Evolutionary conservation across 805 yeast species (phyloP).

Genomic region (Starmerella potacharoeniae): DNA sequence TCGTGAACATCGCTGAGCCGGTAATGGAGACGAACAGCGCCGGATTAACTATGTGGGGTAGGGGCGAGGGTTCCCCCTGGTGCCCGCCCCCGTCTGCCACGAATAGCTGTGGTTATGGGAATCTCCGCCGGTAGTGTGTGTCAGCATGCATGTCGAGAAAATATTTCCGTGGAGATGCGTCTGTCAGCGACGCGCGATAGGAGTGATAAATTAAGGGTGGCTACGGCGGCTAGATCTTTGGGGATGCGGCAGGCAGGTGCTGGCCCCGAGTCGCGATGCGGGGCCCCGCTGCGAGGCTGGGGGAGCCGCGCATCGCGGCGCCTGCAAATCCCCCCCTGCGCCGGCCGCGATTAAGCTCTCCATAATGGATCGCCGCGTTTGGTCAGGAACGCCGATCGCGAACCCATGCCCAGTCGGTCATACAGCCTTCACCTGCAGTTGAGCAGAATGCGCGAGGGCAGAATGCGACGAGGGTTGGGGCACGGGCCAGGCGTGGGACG

Average conservation of each 20-base stretch:
- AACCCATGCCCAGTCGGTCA: not conserved
- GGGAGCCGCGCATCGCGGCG: no score
- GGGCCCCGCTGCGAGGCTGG: no score
- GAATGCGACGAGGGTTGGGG: not conserved
- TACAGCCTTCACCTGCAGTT: no score
- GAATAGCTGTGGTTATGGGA: not conserved
- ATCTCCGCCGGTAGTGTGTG: not conserved
- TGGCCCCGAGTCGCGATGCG: no score
- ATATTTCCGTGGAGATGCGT: no score
- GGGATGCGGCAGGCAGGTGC: no score
- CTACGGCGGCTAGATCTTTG: no score
- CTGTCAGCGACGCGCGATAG: no score
- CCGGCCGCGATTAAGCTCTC: no score
- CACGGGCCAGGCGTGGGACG: not conserved
- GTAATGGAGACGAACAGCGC: not conserved
- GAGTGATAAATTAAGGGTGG: no score
- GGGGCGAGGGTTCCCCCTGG: not conserved
- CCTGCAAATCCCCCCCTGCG: no score
- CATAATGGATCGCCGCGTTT: not conserved
- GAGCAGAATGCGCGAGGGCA: not conserved
- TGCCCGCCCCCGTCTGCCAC: not conserved
- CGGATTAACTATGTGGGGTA: constrained; percentile 2
- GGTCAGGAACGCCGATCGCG: not conserved
- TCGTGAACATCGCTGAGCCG: no score
- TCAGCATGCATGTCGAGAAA: not conserved